Base-by-base conservation (phyloP, 2,329 filamentous ascomycete genomes). In the Escovopsis sp. region DNA sequence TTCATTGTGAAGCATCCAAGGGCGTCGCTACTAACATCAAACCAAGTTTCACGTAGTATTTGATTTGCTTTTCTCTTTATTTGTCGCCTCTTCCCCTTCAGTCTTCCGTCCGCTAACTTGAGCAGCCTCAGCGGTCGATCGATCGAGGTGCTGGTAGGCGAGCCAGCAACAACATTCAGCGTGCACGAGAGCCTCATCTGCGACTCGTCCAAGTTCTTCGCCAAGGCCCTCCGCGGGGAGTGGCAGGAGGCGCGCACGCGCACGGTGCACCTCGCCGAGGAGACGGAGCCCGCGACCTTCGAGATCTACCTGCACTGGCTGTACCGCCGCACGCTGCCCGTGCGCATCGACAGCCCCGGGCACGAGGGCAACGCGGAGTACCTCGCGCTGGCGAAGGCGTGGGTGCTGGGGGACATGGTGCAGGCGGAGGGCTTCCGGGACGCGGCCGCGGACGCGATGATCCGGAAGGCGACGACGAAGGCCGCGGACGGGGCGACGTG, bases 371-470 rank as follows among this genome's bases (percentile, higher is more conserved):
- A 38, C 30, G 19, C 3, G 6, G 39, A 41, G 18, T 41, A 41
- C 23, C 11, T 38, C 12, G 33, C 33, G 23, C 39, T 38, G 6
- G 39, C 39, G 14, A 33, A 38, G n/a, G 30, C 39, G 9, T 41
- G 38, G n/a, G 35, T 34, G 8, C 26, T 41, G 18, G 39, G 39
- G 11, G 39, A 38, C 15, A 34, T 38, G 23, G 27, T 41, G 8
- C 36, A 35, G 17, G 36, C 37, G 31, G 21, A n/a, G 5, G 30
- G 26, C 5, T 41, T 41, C 26, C 35, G 31, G 14, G 33, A 41
- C 17, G 35, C 39, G 6, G 36, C 36, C 13, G 9, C 38, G 5
- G 36, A 41, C 21, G 36, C 36, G 8, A 41, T 41, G 14, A 21
- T 39, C 8, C 7, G 19, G 4, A 39, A 39, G 34, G 14, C 34